Conservation (phyloP, 257 asterid species). For the Sherardia arvensis region DNA sequence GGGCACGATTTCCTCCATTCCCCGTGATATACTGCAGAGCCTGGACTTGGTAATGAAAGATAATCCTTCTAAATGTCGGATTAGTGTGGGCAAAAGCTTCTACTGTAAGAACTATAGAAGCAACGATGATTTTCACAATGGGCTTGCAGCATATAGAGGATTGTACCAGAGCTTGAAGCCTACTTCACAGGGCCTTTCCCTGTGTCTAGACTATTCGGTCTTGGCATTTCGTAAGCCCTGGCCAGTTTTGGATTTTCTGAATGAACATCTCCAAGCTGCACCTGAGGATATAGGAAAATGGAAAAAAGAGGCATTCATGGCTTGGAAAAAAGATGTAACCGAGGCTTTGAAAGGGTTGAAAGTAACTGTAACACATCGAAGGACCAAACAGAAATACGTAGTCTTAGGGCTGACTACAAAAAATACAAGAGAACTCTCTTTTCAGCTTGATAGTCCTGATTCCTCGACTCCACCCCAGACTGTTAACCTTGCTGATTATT, state of each 20-base stretch:
- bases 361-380: conserved; percentile 55
- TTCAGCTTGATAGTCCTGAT: conserved; percentile 33
- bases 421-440: conserved; percentile 20
- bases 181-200: conserved; percentile 41
- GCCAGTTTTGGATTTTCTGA: conserved; percentile 42
- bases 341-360: conserved; percentile 45
- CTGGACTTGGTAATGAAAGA: conserved; percentile 69
- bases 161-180: conserved; percentile 53
- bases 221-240: conserved; percentile 39
- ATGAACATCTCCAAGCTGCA: conserved; percentile 16
- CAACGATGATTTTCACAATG: conserved; percentile 26
- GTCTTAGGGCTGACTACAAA: conserved; percentile 20
- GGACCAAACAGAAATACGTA: conserved; percentile 40
- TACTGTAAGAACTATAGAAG: conserved; percentile 20
- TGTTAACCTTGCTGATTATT: conserved; percentile 33
- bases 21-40: conserved; percentile 59
- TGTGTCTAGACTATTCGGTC: conserved; percentile 53
- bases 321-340: background rate
- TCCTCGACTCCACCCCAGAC: conserved; percentile 21
- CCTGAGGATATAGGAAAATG: conserved; percentile 18
- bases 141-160: conserved; percentile 51
- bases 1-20: conserved; percentile 26
- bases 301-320: too few relatives aligned
- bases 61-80: conserved; percentile 40
- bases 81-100: conserved; percentile 35